Evolutionary conservation across 495 filamentous ascomycete genomes (phyloP).

Genomic region (Entonaema liquescens): DNA sequence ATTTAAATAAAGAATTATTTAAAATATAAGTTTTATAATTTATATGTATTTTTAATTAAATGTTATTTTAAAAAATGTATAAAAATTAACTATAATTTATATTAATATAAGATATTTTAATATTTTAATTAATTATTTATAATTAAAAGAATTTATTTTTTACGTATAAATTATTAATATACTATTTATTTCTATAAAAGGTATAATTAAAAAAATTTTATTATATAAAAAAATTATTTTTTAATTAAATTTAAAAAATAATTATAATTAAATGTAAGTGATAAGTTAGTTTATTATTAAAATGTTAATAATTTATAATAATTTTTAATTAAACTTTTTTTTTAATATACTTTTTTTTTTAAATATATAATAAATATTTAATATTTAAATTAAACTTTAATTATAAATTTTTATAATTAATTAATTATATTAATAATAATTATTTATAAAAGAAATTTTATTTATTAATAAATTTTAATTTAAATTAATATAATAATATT

Average conservation of each 20-base stretch:
- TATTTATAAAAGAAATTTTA: background rate
- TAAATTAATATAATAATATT: background rate
- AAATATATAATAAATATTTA: constrained; percentile 7
- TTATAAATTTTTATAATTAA: background rate
- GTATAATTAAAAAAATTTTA: no score
- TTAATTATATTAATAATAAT: background rate
- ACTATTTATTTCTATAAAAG: background rate
- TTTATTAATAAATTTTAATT: background rate
- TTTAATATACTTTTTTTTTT: background rate
- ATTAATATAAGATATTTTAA: no score
- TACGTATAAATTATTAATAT: background rate
- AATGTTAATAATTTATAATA: constrained; percentile 1
- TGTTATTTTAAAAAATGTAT: background rate
- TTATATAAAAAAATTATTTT: no score
- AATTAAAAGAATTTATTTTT: background rate
- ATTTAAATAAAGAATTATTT: background rate
- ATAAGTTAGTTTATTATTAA: background rate
- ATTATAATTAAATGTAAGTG: no score
- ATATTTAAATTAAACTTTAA: background rate
- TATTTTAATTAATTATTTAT: no score
- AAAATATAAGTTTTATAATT: background rate
- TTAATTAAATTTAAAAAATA: no score
- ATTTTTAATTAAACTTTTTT: background rate
- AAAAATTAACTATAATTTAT: background rate
- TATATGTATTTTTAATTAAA: constrained; percentile 1